These are phyloP conservation scores for Pisolithus microcarpus DNA, from an alignment of 768 basidiomycete genomes.

Conservation along the genomic window DNA sequence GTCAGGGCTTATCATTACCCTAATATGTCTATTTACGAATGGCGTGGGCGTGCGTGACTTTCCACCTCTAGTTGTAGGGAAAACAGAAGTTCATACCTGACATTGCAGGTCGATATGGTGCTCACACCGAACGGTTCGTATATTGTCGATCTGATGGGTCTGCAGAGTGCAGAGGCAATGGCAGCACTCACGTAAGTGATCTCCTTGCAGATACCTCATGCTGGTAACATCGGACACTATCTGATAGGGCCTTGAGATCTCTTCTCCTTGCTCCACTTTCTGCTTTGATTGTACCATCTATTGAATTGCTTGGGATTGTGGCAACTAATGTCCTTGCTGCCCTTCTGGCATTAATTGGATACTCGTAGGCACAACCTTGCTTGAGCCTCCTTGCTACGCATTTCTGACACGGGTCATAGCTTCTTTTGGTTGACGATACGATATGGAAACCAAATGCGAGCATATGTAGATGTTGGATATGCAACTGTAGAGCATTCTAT, in stretches of 20 bases:
- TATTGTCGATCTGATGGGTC: conserved; percentile 52
- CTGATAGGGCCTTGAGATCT: conserved; percentile 16
- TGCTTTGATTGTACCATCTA: conserved; percentile 30
- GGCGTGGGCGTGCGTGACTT: conserved; percentile 49
- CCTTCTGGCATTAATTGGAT: conserved; percentile 41
- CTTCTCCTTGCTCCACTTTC: conserved; percentile 12
- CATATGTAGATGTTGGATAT: conserved; percentile 50
- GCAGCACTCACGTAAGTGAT: conserved; percentile 46
- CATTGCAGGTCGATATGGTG: conserved; percentile 45
- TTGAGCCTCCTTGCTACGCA: not conserved
- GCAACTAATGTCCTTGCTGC: conserved; percentile 43
- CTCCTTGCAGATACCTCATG: too few relatives aligned
- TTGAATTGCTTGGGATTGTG: conserved; percentile 46
- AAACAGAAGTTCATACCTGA: not conserved
- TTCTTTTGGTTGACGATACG: conserved; percentile 45
- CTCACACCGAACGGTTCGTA: conserved; percentile 52
- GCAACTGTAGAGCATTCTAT: conserved; percentile 28
- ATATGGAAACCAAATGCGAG: conserved; percentile 52
- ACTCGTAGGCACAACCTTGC: conserved; percentile 35
- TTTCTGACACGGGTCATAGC: conserved; percentile 32
- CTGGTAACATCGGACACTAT: not conserved
- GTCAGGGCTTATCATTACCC: conserved; percentile 42
- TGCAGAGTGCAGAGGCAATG: conserved; percentile 55
- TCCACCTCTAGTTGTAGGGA: not conserved
- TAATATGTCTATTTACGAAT: conserved; percentile 55